phyloP scores from a whole-genome alignment of 1,284 basidiomycete species.

The Papiliotrema laurentii region DNA sequence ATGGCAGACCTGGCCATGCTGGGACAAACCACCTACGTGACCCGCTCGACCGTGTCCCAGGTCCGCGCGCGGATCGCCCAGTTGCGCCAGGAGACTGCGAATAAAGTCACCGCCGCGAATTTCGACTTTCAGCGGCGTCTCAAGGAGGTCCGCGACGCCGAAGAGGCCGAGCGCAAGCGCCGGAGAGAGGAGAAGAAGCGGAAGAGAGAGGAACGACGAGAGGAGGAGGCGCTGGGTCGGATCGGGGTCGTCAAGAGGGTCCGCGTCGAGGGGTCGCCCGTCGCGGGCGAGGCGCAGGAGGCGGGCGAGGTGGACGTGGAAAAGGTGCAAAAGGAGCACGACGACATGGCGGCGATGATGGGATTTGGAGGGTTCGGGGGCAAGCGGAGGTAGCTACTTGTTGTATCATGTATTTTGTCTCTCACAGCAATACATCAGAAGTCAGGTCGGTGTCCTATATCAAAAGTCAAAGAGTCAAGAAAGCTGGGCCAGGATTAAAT shows the following conservation, averaged over 20 bases:
- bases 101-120: conserved; percentile 70
- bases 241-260: conserved; percentile 14
- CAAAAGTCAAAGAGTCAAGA: no score
- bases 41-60: conserved; percentile 83
- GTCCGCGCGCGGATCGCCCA: conserved; percentile 83
- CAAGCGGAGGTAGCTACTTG: conserved; percentile 13
- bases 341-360: conserved; percentile 78
- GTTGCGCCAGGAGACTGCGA: conserved; percentile 78
- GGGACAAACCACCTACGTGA: conserved; percentile 91
- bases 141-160: conserved; percentile 68
- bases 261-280: conserved; percentile 9
- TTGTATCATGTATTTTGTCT: no score
- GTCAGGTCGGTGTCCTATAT: no score
- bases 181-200: conserved; percentile 62
- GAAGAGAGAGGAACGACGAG: conserved; percentile 36
- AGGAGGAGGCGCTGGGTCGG: conserved; percentile 22
- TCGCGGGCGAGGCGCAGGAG: background rate
- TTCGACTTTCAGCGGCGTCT: conserved; percentile 92
- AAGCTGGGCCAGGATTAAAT: background rate
- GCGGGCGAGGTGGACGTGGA: conserved; percentile 1
- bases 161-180: conserved; percentile 32
- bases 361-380: conserved; percentile 84
- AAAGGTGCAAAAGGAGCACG: conserved; percentile 22
- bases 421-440: no score
- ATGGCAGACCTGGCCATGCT: conserved; percentile 55